Conservation (phyloP, 257 asterid genomes). For the Linderniella brevidens region DNA sequence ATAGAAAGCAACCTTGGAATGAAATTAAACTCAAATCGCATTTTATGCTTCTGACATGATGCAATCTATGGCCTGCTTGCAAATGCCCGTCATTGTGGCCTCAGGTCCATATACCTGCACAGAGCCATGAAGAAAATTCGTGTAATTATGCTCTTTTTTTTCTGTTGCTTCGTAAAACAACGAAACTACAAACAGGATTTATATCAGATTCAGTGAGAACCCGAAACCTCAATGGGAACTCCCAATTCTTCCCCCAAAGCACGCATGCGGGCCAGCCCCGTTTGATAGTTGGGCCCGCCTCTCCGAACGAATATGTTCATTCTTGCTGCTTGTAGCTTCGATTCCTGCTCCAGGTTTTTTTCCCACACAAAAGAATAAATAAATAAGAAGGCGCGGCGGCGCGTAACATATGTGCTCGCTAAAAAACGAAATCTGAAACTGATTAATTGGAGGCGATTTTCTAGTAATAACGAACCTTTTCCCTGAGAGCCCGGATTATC, state of each 20-base stretch:
- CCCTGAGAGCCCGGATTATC: conserved; percentile 72
- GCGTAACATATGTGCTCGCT: too few relatives aligned
- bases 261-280: conserved; percentile 82
- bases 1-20: too few relatives aligned
- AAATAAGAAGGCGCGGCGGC: too few relatives aligned
- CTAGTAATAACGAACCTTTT: conserved; percentile 31
- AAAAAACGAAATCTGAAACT: too few relatives aligned
- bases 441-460: too few relatives aligned
- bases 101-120: conserved; percentile 88
- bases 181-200: neutral
- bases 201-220: neutral
- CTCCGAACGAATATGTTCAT: conserved; percentile 72
- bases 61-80: conserved; percentile 94
- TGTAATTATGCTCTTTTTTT: too few relatives aligned
- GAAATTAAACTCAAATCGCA: too few relatives aligned
- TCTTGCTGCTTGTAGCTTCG: conserved; percentile 81
- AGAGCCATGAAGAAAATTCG: too few relatives aligned
- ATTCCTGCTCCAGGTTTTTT: conserved; percentile 35
- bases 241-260: conserved; percentile 79
- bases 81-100: conserved; percentile 93
- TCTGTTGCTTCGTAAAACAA: too few relatives aligned
- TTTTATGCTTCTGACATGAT: conserved; percentile 15
- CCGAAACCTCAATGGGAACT: conserved; percentile 79
- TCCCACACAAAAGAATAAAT: too few relatives aligned
- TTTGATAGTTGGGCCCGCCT: conserved; percentile 97